Conservation (phyloP, 2,329 filamentous ascomycete species). For the Phyllosticta citriasiana region DNA sequence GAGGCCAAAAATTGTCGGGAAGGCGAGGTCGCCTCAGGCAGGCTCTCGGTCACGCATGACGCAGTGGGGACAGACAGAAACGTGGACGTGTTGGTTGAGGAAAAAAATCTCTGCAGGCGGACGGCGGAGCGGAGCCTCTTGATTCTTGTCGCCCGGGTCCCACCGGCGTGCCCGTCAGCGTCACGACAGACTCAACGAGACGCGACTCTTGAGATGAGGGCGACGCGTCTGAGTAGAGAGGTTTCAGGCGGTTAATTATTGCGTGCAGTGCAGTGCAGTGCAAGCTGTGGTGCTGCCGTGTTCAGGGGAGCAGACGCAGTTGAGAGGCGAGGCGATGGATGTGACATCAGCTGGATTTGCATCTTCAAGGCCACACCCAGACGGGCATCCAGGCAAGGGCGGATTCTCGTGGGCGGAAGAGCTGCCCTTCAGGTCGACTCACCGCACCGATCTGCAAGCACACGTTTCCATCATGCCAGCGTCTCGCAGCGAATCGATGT, state of each 20-base stretch:
- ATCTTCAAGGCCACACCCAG: slow-evolving; percentile 2
- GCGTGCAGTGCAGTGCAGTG: background rate
- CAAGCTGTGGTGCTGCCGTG: background rate
- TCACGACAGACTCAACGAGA: slow-evolving; percentile 4
- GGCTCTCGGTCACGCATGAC: background rate
- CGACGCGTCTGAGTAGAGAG: slow-evolving; percentile 3
- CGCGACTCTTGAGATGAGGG: slow-evolving; percentile 7
- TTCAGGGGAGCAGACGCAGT: slow-evolving; percentile 2
- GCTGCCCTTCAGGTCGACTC: slow-evolving; percentile 7
- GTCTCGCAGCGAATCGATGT: background rate
- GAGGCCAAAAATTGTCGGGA: background rate
- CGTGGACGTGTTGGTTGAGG: background rate
- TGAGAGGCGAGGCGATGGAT: background rate
- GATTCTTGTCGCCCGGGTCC: slow-evolving; percentile 7
- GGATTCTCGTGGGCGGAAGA: background rate
- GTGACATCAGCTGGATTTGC: slow-evolving; percentile 7
- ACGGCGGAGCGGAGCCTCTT: slow-evolving; percentile 9
- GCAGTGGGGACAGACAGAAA: background rate
- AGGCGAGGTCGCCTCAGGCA: background rate
- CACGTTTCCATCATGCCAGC: slow-evolving; percentile 8
- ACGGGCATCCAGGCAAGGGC: slow-evolving; percentile 3
- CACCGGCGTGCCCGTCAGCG: slow-evolving; percentile 2
- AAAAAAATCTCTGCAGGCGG: slow-evolving; percentile 11
- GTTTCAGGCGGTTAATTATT: background rate
- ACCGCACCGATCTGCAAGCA: slow-evolving; percentile 11